Evolutionary conservation across 768 basidiomycete species (phyloP).

Genomic region (Agrocybe chaxingu): DNA sequence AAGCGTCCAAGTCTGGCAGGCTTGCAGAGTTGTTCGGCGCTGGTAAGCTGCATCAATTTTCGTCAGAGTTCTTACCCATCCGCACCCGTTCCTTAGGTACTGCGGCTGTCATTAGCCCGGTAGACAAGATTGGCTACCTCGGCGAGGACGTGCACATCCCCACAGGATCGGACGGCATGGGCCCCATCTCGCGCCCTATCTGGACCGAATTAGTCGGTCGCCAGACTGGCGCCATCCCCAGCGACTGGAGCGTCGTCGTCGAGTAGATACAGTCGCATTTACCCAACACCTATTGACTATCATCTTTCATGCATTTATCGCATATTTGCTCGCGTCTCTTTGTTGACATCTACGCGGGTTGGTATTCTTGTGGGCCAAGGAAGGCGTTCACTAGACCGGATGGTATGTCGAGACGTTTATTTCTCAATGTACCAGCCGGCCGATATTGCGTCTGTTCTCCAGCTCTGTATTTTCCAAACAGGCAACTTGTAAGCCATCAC

Average conservation of each 20-base stretch:
- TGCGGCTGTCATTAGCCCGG: conserved; percentile 72
- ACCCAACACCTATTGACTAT: not conserved
- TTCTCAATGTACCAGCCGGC: too few relatives aligned
- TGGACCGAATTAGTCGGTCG: conserved; percentile 74
- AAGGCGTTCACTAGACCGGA: too few relatives aligned
- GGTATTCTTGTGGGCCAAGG: too few relatives aligned
- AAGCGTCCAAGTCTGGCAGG: conserved; percentile 50
- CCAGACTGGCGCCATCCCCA: conserved; percentile 73
- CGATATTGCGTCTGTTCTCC: too few relatives aligned
- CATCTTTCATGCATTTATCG: too few relatives aligned
- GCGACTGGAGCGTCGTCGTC: conserved; percentile 73
- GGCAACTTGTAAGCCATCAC: too few relatives aligned
- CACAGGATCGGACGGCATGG: conserved; percentile 71
- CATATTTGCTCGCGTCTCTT: too few relatives aligned
- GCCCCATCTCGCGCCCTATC: conserved; percentile 70
- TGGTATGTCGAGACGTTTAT: too few relatives aligned
- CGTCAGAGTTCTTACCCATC: not conserved
- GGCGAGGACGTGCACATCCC: conserved; percentile 64
- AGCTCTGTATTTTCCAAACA: too few relatives aligned
- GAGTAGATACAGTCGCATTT: not conserved
- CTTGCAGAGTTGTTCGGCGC: conserved; percentile 83
- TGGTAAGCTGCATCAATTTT: conserved; percentile 39
- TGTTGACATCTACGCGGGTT: too few relatives aligned
- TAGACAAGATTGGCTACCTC: conserved; percentile 71
- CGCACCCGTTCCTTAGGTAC: conserved; percentile 50